phyloP scores from a whole-genome alignment of 371 early-diverging fungal species.

The Fennellomyces sp. region DNA sequence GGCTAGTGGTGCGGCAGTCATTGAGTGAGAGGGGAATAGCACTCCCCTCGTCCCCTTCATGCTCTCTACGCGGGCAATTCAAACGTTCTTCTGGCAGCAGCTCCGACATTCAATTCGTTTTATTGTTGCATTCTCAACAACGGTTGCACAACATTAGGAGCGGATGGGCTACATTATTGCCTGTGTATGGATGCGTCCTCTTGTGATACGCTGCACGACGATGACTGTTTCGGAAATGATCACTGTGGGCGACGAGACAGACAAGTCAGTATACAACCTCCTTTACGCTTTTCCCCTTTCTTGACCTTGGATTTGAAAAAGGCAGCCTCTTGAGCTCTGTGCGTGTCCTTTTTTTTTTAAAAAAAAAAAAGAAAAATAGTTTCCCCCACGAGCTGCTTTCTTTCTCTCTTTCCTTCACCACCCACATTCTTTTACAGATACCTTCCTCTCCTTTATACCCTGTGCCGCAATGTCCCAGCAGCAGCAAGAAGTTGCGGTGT shows the following conservation, averaged over 20 bases:
- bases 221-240: neutral
- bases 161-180: neutral
- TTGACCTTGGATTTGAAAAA: too few species aligned
- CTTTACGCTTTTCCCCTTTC: neutral
- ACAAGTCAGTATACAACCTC: too few species aligned
- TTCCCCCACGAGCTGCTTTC: neutral
- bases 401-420: neutral
- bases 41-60: too few species aligned
- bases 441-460: neutral
- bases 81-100: too few species aligned
- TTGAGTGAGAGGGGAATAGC: too few species aligned
- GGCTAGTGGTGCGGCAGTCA: too few species aligned
- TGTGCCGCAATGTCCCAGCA: neutral
- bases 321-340: too few species aligned
- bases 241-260: neutral
- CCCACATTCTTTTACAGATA: neutral
- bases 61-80: too few species aligned
- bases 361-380: too few species aligned
- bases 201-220: neutral
- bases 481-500: constrained; percentile 4
- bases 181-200: neutral
- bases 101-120: neutral
- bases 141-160: neutral
- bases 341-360: too few species aligned
- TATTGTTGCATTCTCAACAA: neutral